A percentile compares a stretch with the other conserved stretches of the same genome.
phyloP scores from a whole-genome alignment of 768 basidiomycete species.

The Gloeopeniophorella convolvens region DNA sequence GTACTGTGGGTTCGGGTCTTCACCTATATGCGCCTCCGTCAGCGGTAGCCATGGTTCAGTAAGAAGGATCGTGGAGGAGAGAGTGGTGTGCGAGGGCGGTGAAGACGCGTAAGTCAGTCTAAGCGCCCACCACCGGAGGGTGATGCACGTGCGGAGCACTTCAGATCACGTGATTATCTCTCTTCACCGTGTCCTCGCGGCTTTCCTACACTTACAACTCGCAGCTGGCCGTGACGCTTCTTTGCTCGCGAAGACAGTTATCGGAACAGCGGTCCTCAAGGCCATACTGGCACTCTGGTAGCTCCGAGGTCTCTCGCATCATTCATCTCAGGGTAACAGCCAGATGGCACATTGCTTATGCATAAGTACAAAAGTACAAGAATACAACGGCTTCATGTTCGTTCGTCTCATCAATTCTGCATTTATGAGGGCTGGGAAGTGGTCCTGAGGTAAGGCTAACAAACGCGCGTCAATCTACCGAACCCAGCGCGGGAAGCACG shows the following conservation, averaged over 20 bases:
- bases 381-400: slow-evolving; percentile 5
- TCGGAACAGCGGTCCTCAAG: too few species aligned
- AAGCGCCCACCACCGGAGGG: not conserved
- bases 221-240: too few species aligned
- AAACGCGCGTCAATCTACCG: not conserved
- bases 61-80: not conserved
- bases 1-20: not conserved
- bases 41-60: slow-evolving; percentile 61
- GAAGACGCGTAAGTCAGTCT: slow-evolving; percentile 15
- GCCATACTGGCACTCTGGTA: too few species aligned
- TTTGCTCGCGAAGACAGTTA: too few species aligned
- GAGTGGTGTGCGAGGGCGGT: not conserved
- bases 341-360: not conserved
- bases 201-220: too few species aligned
- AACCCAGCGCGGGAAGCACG: not conserved
- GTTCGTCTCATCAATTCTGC: slow-evolving; percentile 19
- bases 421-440: slow-evolving; percentile 42
- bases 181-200: too few species aligned
- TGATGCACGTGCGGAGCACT: slow-evolving; percentile 2
- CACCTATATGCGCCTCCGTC: slow-evolving; percentile 43
- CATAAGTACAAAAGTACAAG: not conserved
- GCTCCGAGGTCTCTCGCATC: too few species aligned
- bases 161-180: not conserved
- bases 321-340: too few species aligned
- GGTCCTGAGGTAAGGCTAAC: slow-evolving; percentile 82